Conservation (phyloP, 768 basidiomycete species). For the Boletus rex-veris region DNA sequence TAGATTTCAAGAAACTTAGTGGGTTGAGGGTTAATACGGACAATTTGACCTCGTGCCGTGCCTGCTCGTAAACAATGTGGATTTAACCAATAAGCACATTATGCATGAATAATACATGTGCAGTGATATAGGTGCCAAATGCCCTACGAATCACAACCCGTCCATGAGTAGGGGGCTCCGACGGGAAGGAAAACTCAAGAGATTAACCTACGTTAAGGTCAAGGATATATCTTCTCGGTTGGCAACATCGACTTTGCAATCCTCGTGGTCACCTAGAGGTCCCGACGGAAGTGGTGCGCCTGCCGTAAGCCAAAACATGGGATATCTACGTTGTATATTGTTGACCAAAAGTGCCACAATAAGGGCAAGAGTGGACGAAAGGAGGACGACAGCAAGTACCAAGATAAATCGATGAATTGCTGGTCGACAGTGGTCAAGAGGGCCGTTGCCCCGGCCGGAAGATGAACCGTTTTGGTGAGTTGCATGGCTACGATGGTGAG, state of each 20-base stretch:
- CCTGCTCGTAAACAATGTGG: neutral
- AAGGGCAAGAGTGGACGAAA: slow-evolving; percentile 44
- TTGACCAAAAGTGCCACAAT: slow-evolving; percentile 45
- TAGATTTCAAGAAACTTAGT: slow-evolving; percentile 11
- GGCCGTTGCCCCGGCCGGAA: slow-evolving; percentile 58
- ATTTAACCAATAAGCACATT: slow-evolving; percentile 1
- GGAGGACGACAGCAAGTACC: slow-evolving; percentile 53
- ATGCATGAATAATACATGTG: neutral
- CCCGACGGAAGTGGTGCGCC: neutral
- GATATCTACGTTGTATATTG: slow-evolving; percentile 48
- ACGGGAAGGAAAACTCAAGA: neutral
- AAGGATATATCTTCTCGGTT: neutral
- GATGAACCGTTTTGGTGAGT: slow-evolving; percentile 49
- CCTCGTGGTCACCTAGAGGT: neutral
- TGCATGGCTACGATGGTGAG: slow-evolving; percentile 47
- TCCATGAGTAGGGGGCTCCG: slow-evolving; percentile 4
- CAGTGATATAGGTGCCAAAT: neutral
- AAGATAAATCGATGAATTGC: slow-evolving; percentile 42
- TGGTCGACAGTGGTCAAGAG: slow-evolving; percentile 44
- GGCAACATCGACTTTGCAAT: neutral
- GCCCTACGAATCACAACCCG: neutral
- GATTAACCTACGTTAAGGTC: slow-evolving; percentile 6
- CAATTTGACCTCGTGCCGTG: slow-evolving; percentile 17
- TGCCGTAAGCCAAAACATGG: slow-evolving; percentile 43
- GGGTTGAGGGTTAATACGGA: slow-evolving; percentile 28